Evolutionary conservation across 2,329 filamentous ascomycete species (phyloP), one percentile per base, ranked within the genome.

Genomic region (Clonostachys rhizophaga): DNA sequence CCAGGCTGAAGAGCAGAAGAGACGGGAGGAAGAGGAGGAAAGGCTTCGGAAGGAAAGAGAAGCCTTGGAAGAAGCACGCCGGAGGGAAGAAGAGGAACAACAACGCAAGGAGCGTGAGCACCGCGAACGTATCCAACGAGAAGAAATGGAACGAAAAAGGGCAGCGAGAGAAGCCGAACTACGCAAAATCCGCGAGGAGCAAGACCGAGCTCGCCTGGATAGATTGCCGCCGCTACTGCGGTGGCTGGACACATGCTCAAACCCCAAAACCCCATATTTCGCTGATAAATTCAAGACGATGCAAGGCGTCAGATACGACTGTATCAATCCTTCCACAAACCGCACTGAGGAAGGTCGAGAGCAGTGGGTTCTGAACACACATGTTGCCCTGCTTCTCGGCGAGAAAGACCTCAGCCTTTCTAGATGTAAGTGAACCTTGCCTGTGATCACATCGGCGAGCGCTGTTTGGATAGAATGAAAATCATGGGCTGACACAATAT

Each of bases 331-430:
- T 5, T 70, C 72, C 33, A 67, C 74, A 13, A 78, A 74, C 6
- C 75, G 75, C 8, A 77, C 74, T 11, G 54, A 72, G 2, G 75
- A 74, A 42, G 81, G 80, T n/a, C 74, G 81, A 44, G 82, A 85
- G 54, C 80, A 82, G 54, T 86, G 83, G 82, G 63, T 86, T 47
- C 71, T 86, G 44, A 86, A 85, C 55, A 80, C 77, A 4, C 78
- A 85, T 48, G 81, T 78, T 44, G 82, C 83, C 9, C 65, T 86
- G 13, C 71, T 86, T 9, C 67, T 86, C 2, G 83, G 83, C 13
- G 81, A 85, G 56, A 84, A 83, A 56, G 83, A 86, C 54, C 64
- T 84, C 17, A 66, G 70, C 13, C 69, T 86, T 4, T 76, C 79
- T 13, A 70, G 73, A 68, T 85, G 79, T 83, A 66, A 67, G 78